Evolutionary conservation across 495 filamentous ascomycete genomes (phyloP), one percentile per base, ranked within the genome.

Genomic region (Letharia lupina): DNA sequence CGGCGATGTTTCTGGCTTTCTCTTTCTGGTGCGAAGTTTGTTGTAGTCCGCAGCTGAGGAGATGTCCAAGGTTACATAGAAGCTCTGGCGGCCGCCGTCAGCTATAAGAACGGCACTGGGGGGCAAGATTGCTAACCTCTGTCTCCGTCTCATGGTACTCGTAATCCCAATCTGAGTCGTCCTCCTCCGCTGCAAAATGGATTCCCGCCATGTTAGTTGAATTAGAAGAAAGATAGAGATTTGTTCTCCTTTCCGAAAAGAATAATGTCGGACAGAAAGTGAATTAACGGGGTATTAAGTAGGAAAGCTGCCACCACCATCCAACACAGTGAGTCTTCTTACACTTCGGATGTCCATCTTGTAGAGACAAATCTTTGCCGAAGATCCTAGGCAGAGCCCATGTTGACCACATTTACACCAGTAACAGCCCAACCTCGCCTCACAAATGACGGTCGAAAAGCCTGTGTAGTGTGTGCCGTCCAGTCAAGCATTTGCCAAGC

Each of bases 91-190:
- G 48, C 16, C 84, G 63, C 16, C 84, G 64, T 47, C 47, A 41
- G 40, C 31, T 15, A 42, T 47, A 42, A 35, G 37, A 67, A 50
- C 2, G 37, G 4, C 23, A 44, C 44, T 47, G 47, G 11, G 11
- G 31, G 16, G 20, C 39, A 10, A 47, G 18, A 15, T 42, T 35
- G 47, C n/a, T 47, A 67, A 84, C 82, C 77, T 87, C 85, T 4
- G 81, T 86, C 62, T 85, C 84, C 1, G 74, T 73, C 8, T 79
- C 76, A 70, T 85, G 73, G 69, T 87, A 87, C 67, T 87, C 85
- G 63, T 87, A 88, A 70, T 87, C 85, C 76, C 80, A 87, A 33
- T 85, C 85, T 16, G 78, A 77, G 23, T 82, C 79, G 16, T 74
- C 70, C 1, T 73, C 76, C 16, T 70, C 65, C 4, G 48, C 18